Base-by-base conservation (phyloP, 2,329 filamentous ascomycete species). In the Alternaria angustiovoidea region DNA sequence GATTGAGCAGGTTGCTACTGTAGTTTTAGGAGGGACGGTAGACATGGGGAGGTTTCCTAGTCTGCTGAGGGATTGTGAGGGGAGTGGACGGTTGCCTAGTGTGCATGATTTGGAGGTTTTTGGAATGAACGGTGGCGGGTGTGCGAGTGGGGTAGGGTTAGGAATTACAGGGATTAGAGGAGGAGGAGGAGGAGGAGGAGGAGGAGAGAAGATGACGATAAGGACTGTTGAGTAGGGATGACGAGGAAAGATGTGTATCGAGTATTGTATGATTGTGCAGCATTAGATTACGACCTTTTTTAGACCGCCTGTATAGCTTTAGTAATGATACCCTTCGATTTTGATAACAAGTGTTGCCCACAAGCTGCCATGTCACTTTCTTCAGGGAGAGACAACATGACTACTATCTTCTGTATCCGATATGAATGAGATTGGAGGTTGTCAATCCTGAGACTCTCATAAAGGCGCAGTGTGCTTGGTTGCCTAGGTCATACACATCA, bases 1-100 rank as follows among this genome's bases (percentile, higher is more conserved):
- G 56, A 46, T 72, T 7, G 67, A 69, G 28, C 61, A 67, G 28
- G 69, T 64, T 2, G 61, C 59, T 12, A 53, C 49, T n/a, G 54
- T 57, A 4, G 36, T 72, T 4, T 22, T 72, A 7, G 66, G 59
- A 2, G 38, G 61, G 3, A 46, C 46, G 11, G 51, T 70, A 9
- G 63, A 63, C 52, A 34, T 70, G 42, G 66, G 62, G 5, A 34
- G 67, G n/a, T 60, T 52, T 24, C 60, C 59, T 9, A 59, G 55
- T n/a, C 18, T 69, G n/a, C 18, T 68, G 11, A 56, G 60, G 1
- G 62, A 68, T 42, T 46, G 63, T 30, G 61, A 58, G 12, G 48
- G 36, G 5, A 43, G 43, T 28, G 57, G 53, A 6, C 34, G 34
- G 16, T 9, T 68, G 43, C 65, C 67, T 6, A 69, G 65, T 36